Evolutionary conservation across 2,329 filamentous ascomycete species (phyloP).

Genomic region (Colletotrichum sp.): DNA sequence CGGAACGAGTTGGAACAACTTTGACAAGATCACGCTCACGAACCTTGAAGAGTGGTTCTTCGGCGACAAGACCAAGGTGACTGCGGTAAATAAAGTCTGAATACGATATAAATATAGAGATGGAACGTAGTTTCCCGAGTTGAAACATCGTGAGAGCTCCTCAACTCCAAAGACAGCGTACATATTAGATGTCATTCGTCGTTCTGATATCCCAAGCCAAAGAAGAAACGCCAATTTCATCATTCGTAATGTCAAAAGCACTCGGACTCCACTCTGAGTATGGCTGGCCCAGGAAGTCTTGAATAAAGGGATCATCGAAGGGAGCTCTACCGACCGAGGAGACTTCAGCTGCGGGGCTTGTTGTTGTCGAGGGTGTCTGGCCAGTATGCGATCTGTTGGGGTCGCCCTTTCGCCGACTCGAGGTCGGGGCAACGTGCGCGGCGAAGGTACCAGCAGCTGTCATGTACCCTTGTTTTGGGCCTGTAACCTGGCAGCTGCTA

Average conservation of each 20-base stretch:
- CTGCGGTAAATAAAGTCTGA: neutral
- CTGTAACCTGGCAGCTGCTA: neutral
- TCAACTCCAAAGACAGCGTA: neutral
- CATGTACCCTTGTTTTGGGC: neutral
- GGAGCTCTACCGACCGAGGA: neutral
- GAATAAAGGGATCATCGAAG: neutral
- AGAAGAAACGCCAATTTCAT: neutral
- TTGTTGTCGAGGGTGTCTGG: neutral
- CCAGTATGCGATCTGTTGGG: neutral
- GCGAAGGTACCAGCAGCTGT: neutral
- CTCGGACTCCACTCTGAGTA: neutral
- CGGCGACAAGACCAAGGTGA: neutral
- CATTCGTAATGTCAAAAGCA: neutral
- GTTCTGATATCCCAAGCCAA: neutral
- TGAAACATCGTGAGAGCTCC: neutral
- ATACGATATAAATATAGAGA: neutral
- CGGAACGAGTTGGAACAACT: neutral
- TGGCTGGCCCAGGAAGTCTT: neutral
- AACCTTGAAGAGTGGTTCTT: constrained; percentile 17
- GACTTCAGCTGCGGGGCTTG: neutral
- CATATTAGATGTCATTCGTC: neutral
- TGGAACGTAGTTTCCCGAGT: neutral
- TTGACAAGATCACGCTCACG: neutral
- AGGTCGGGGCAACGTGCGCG: neutral
- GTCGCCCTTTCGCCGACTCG: neutral